phyloP scores from a whole-genome alignment of 352 stramenopile species.

The Pythium monospermum region DNA sequence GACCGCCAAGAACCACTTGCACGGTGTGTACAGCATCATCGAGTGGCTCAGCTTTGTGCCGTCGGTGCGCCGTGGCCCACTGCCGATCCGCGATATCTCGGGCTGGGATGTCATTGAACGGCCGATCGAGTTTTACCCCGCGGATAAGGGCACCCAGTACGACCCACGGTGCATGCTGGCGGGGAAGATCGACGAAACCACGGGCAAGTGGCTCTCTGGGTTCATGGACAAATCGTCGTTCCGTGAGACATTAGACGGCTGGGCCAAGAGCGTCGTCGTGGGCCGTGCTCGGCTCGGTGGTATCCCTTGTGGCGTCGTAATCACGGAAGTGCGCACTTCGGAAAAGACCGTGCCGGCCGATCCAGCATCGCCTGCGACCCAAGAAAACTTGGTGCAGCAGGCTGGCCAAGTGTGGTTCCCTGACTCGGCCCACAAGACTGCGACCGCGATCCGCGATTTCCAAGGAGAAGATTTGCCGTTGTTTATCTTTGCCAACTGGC shows the following conservation, averaged over 20 bases:
- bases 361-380: slow-evolving; percentile 94
- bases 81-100: slow-evolving; percentile 83
- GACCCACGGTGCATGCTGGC: slow-evolving; percentile 93
- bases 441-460: slow-evolving; percentile 99
- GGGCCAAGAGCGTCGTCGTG: slow-evolving; percentile 99
- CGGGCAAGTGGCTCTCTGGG: slow-evolving; percentile 85
- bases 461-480: slow-evolving; percentile 98
- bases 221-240: slow-evolving; percentile 99
- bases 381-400: slow-evolving; percentile 97
- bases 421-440: slow-evolving; percentile 99
- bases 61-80: slow-evolving; percentile 74
- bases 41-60: slow-evolving; percentile 99
- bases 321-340: slow-evolving; percentile 97
- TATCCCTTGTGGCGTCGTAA: slow-evolving; percentile 98
- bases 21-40: slow-evolving; percentile 93
- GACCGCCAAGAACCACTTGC: slow-evolving; percentile 95
- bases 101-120: slow-evolving; percentile 85
- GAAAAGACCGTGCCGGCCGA: slow-evolving; percentile 98
- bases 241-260: slow-evolving; percentile 96
- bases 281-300: slow-evolving; percentile 96
- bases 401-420: slow-evolving; percentile 99
- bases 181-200: slow-evolving; percentile 68
- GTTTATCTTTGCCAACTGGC: slow-evolving; percentile 99
- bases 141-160: slow-evolving; percentile 93
- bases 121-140: slow-evolving; percentile 87